Evolutionary conservation across 2,329 filamentous ascomycete genomes (phyloP).

Genomic region (Xylariaceae sp.): DNA sequence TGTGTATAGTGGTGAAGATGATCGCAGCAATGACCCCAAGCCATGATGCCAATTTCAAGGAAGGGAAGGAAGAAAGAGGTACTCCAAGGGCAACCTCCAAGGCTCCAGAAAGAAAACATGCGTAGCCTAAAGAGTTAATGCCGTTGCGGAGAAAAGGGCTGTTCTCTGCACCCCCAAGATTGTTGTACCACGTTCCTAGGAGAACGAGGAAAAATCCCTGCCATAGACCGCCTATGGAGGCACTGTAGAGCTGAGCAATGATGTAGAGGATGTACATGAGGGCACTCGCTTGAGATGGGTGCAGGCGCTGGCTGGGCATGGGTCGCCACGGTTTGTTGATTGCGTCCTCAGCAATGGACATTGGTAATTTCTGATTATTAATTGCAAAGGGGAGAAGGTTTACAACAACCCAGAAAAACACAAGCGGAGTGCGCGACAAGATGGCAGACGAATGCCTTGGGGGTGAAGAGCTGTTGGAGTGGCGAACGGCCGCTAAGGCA

Average conservation of each 20-base stretch:
- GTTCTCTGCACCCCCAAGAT: conserved; percentile 26
- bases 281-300: conserved; percentile 12
- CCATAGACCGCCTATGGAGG: conserved; percentile 16
- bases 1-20: conserved; percentile 5
- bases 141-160: conserved; percentile 5
- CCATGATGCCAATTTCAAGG: not conserved
- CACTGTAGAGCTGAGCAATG: conserved; percentile 7
- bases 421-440: conserved; percentile 8
- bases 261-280: conserved; percentile 16
- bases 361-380: conserved; percentile 27
- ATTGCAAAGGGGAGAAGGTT: conserved; percentile 29
- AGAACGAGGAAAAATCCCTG: conserved; percentile 7
- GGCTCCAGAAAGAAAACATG: conserved; percentile 6
- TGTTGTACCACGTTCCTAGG: conserved; percentile 30
- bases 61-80: not conserved
- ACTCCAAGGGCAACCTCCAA: conserved; percentile 3
- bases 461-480: not conserved
- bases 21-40: conserved; percentile 2
- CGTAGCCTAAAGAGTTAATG: conserved; percentile 10
- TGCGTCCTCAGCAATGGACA: conserved; percentile 26
- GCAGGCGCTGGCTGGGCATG: conserved; percentile 23
- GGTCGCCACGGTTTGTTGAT: conserved; percentile 34
- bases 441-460: not conserved
- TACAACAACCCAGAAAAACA: conserved; percentile 26
- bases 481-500: not conserved